Base-by-base conservation (phyloP, 192 early-diverging fungal genomes). In the Coemansia sp. region DNA sequence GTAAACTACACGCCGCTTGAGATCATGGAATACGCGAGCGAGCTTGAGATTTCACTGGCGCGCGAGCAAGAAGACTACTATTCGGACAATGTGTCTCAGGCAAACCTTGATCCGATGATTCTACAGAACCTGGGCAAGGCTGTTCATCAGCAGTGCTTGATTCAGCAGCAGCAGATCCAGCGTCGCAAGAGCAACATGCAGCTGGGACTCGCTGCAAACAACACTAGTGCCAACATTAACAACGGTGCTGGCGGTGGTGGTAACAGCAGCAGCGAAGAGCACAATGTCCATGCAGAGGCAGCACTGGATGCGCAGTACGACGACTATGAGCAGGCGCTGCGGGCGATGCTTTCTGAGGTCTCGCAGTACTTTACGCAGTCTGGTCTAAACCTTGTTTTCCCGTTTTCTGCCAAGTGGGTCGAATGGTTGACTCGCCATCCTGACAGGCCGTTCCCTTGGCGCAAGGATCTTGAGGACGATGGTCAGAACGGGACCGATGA, bases 111-210 rank as follows among this genome's bases (percentile, higher is more conserved):
- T 30, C 77, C 72, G 42, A 48, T 56, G 51, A 73, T 80, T 28
- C 55, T 80, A 59, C 77, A 75, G 66, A 75, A 60, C 32, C 69
- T 80, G 3, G 77, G 77, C 32, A 66, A 66, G 55, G 73, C 77
- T 1, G 77, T 80, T 66, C 77, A 69, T 60, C 77, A 80, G 56
- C 77, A 80, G 48, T 71, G 69, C 52, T 33, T 63, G 49, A 28
- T 75, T 28, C 77, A 80, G 65, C 77, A 68, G 50, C 75, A 72
- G 54, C 72, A 77, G 66, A 14, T 80, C 2, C 72, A 72, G 59
- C 72, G 77, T 20, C 72, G 77, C 62, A 80, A 80, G 66, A 80
- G 77, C 77, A 80, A 80, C 66, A 80, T 80, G 77, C 77, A 80
- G 28, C 69, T 80, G 51, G 73, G 73, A 0, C 69, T 80, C 30